A percentile compares a stretch with the other conserved stretches of the same genome.
These are phyloP conservation scores for Elaeagnus macrophylla DNA, from an alignment of 306 rosid genomes.

Conservation along the genomic window DNA sequence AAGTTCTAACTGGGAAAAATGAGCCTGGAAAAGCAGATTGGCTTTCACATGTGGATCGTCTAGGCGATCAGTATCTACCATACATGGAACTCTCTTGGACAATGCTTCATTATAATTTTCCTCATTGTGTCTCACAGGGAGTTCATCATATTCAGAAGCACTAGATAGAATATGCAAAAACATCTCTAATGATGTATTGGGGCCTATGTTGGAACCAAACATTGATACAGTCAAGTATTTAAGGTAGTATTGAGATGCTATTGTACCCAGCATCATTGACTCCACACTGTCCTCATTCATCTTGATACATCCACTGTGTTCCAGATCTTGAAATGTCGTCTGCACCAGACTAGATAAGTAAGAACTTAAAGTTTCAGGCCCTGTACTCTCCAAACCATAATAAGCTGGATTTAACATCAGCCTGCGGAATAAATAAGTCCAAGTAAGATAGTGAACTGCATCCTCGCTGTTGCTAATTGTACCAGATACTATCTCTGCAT, in stretches of 20 bases:
- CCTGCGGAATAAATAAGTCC: slow-evolving; percentile 97
- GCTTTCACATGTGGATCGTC: slow-evolving; percentile 91
- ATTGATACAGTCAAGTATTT: slow-evolving; percentile 84
- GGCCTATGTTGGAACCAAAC: slow-evolving; percentile 89
- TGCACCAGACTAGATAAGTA: slow-evolving; percentile 80
- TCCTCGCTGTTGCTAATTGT: slow-evolving; percentile 90
- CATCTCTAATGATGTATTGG: slow-evolving; percentile 75
- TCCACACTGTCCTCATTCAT: slow-evolving; percentile 66
- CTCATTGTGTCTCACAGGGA: slow-evolving; percentile 96
- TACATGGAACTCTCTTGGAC: slow-evolving; percentile 62
- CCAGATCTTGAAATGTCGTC: slow-evolving; percentile 85
- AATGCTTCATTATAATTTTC: slow-evolving; percentile 76
- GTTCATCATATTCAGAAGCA: slow-evolving; percentile 84
- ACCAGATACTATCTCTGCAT: slow-evolving; percentile 91
- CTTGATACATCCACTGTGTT: slow-evolving; percentile 92
- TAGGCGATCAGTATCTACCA: slow-evolving; percentile 67
- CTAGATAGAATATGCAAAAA: slow-evolving; percentile 83
- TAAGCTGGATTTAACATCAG: slow-evolving; percentile 95
- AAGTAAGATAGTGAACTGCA: slow-evolving; percentile 89
- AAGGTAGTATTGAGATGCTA: slow-evolving; percentile 93
- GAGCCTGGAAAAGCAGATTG: slow-evolving; percentile 89
- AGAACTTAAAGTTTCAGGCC: slow-evolving; percentile 61
- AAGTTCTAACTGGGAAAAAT: slow-evolving; percentile 83
- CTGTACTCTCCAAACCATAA: slow-evolving; percentile 75
- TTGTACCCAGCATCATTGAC: slow-evolving; percentile 78